Evolutionary conservation across 2,329 filamentous ascomycete species (phyloP), one percentile per base, ranked within the genome.

Genomic region (Ophiostoma triangulosporum): DNA sequence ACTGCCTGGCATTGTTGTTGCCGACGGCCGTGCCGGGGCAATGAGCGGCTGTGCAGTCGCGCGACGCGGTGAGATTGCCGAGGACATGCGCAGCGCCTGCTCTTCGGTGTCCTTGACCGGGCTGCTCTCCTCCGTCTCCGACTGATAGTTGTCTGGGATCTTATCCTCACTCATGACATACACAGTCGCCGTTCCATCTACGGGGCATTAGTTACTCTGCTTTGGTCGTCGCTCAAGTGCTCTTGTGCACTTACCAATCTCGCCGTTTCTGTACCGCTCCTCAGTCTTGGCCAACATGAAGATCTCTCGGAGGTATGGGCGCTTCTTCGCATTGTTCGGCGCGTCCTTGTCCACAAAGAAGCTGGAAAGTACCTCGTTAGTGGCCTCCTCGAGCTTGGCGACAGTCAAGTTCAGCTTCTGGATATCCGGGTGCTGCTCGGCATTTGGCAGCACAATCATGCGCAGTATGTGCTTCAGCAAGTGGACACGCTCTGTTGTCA

Each of bases 391-490:
- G 3, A 84, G 66, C 60, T 77, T 79, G 52, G 68, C 68, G 17
- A 81, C 71, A 51, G 70, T 74, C 6, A 83, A 66, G 29, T 70
- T 68, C 8, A 78, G 66, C 58, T 77, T 78, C 57, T 71, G 70
- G 12, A 82, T 71, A 20, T 75, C 71, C 0, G 64, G 64, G 51
- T 78, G 75, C 55, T 79, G 76, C 38, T 66, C 69, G 0, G 69
- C 61, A 33, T 66, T 68, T 1, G 77, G 76, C 55, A 75, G 68
- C 9, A 78, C 66, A 2, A 83, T 68, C 66, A 83, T 69, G 26
- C 72, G 69, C n/a, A 83, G 62, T 40, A 83, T 81, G 57, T 83
- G 79, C 46, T 73, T 73, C 3, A 83, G 66, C 1, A 84, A 68
- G 56, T 74, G 68, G 11, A 83, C 72, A 15, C 80, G 74, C 60